Conservation (phyloP, 169 alveolate genomes). For the Cryptosporidium sp. region DNA sequence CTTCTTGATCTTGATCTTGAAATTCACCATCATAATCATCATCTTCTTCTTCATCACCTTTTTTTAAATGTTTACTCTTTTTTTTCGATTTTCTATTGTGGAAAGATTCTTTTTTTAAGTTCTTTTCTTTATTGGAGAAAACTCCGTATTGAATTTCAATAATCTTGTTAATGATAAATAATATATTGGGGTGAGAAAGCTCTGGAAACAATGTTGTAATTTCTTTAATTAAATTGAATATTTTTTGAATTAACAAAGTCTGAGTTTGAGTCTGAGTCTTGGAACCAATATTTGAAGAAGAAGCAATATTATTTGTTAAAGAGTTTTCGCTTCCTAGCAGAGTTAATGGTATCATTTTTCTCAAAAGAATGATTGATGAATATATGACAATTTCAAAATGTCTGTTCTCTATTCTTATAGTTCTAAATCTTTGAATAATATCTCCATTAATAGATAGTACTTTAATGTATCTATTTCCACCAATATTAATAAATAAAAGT, state of each 20-base stretch:
- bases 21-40: not conserved
- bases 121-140: not conserved
- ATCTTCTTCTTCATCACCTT: slow-evolving; percentile 2
- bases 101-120: not conserved
- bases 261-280: slow-evolving; percentile 21
- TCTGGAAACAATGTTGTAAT: slow-evolving; percentile 27
- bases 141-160: slow-evolving; percentile 3
- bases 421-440: slow-evolving; percentile 14
- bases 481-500: slow-evolving; percentile 42
- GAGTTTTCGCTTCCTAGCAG: not conserved
- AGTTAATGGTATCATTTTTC: slow-evolving; percentile 22
- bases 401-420: slow-evolving; percentile 3
- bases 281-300: not conserved
- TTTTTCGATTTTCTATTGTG: not conserved
- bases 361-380: slow-evolving; percentile 27
- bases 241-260: not conserved
- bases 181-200: slow-evolving; percentile 27
- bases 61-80: not conserved
- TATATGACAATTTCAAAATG: slow-evolving; percentile 46
- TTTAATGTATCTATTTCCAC: slow-evolving; percentile 37
- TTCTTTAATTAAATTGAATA: slow-evolving; percentile 34
- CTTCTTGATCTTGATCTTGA: not conserved
- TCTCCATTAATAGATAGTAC: not conserved
- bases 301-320: not conserved
- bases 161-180: slow-evolving; percentile 21